Base-by-base conservation (phyloP, 257 asterid genomes). In the Misopates orontium region DNA sequence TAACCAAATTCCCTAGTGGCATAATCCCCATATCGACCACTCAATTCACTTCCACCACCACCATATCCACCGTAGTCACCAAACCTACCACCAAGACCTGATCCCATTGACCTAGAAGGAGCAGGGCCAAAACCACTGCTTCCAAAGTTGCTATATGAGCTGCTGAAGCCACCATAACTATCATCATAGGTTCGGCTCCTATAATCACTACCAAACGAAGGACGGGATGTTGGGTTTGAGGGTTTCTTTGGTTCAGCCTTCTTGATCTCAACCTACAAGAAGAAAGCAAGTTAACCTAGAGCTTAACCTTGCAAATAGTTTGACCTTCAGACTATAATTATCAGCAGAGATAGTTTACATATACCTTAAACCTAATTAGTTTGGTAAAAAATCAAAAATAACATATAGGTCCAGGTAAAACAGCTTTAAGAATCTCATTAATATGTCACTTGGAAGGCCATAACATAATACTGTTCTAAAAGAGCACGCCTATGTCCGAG, bases 241-340 rank as follows among this genome's bases (percentile, higher is more conserved):
- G 98, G 95, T 92, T 89, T 92, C 98, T 92, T 92, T 87, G 97
- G 98, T 89, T 92, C 97, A 56, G 98, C 98, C 78, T 89, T 92
- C 98, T 92, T 92, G 93, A 89, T 77, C 96, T 92, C 98, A 89
- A 92, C 98, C 98, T 92, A 89, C 98, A 92, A 82, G 85, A 92
- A 84, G 89, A 89, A 87, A 92, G 83, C 89, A 89, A 69, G 90
- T 92, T 79, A 86, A 90, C 97, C 97, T 86, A 90, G 81, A 77
- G 74, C 80, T 80, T 71, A 69, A 71, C 67, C 75, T 85, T 78
- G 80, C 79, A 77, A 69, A 73, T 13, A 77, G 68, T 41, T 58
- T 40, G 66, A 73, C 75, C 12, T 11, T 10, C 39, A 28, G 16
- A 31, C 62, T 56, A 53, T 8, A 53, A 53, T 28, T 28, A 54